Base-by-base conservation (phyloP, 768 basidiomycete species). In the Rhodosporidiobolus odoratus region DNA sequence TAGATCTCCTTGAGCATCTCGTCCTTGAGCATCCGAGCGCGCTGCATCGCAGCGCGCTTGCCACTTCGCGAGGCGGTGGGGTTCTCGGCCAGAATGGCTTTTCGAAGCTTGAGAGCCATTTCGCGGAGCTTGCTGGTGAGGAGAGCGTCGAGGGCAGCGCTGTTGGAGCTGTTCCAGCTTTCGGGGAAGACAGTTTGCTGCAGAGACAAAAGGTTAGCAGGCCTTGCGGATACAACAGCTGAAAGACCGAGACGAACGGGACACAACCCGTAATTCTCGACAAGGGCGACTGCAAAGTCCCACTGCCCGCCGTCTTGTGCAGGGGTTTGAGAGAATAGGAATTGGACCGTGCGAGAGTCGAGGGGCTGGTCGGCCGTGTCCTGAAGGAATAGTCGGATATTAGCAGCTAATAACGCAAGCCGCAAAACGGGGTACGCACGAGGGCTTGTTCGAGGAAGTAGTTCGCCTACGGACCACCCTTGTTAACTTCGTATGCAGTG, bases 61-160 rank as follows among this genome's bases (percentile, higher is more conserved):
- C 53, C 65, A 61, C 50, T 68, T 48, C 41, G 83, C 82, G 37
- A 82, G 80, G 48, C 38, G 34, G 35, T 6, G 0, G 23, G 3
- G 27, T 62, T 86, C 77, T n/a, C 68, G 69, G n/a, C 79, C 79
- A n/a, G n/a, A n/a, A n/a, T n/a, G n/a, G n/a, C n/a, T n/a, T 52
- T 32, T 37, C 95, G 89, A 35, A 98, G 86, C 66, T 87, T 85
- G 53, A 96, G 84, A 6, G 90, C 88, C 79, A 92, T 89, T 81
- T 98, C 93, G 69, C 95, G 87, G 48, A 98, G 86, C 82, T 95
- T 94, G 69, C 87, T 86, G 81, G 92, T 92, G 69, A 98, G 83
- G 53, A 98, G 84, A 7, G 79, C 79, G 80, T 96, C 90, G 71
- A 98, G 81, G 7, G 88, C 85, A 13, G 81, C 77, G 3, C 91